Evolutionary conservation across 495 filamentous ascomycete species (phyloP).

Genomic region (Aspergillus haitiensis): DNA sequence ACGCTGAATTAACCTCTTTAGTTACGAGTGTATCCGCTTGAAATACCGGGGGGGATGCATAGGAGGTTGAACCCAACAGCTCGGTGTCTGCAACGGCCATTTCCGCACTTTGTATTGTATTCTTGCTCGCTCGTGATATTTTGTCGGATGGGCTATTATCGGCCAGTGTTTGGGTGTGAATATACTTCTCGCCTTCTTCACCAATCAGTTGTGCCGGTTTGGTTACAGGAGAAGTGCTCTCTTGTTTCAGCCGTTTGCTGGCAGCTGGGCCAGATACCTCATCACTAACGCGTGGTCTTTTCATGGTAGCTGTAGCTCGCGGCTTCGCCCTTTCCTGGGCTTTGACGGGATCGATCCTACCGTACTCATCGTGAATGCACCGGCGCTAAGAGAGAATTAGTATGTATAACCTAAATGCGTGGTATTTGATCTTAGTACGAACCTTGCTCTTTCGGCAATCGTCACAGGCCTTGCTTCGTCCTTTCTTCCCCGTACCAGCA

Average conservation of each 20-base stretch:
- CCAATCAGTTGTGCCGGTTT: constrained; percentile 27
- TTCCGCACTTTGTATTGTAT: constrained; percentile 18
- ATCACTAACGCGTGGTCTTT: constrained; percentile 49
- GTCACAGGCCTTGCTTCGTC: constrained; percentile 62
- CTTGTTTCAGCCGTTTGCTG: constrained; percentile 43
- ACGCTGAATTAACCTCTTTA: constrained; percentile 34
- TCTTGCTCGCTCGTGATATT: constrained; percentile 16
- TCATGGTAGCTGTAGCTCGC: constrained; percentile 49
- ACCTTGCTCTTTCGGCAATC: constrained; percentile 72
- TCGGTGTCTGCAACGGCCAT: constrained; percentile 24
- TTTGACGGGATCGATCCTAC: constrained; percentile 63
- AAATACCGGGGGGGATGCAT: constrained; percentile 42
- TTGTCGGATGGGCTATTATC: constrained; percentile 10
- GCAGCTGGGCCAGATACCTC: constrained; percentile 28
- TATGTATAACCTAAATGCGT: neutral
- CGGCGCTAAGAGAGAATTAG: constrained; percentile 51
- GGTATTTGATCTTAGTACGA: constrained; percentile 15
- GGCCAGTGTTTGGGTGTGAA: constrained; percentile 18
- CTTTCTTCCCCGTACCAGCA: constrained; percentile 46
- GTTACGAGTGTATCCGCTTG: constrained; percentile 37
- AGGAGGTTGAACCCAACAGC: constrained; percentile 30
- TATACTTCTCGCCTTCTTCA: constrained; percentile 15
- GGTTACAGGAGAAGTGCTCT: constrained; percentile 38
- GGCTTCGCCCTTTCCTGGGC: constrained; percentile 60
- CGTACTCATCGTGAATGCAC: constrained; percentile 67